Evolutionary conservation across 2,329 filamentous ascomycete species (phyloP), one percentile per base, ranked within the genome.

Genomic region (Fusarium miscanthi): DNA sequence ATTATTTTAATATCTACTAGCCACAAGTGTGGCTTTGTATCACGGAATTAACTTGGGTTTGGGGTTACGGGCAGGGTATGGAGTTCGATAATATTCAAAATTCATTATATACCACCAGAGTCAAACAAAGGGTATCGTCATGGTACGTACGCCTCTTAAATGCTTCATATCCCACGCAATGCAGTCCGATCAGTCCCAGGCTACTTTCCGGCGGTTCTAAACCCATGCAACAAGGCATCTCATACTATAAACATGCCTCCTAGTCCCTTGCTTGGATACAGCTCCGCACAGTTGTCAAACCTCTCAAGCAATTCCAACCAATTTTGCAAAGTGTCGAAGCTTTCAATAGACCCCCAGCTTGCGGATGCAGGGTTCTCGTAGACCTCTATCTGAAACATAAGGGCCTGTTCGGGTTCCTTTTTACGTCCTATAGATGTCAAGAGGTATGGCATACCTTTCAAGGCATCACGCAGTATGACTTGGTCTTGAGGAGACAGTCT

Each of bases 11-110:
- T 35, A 31, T 62, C 54, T 59, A 63, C 35, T 63, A 62, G 42
- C 62, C 53, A 52, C 45, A 59, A 37, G 53, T 64, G 45, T 53
- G 59, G 57, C 59, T 69, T 76, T 76, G 54, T 64, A 70, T 74
- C 56, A 74, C 49, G 66, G 51, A 43, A 64, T 70, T 65, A 59
- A 63, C 66, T 60, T 59, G 59, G 72, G 60, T 43, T 61, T 70
- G 59, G 74, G 69, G 42, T 69, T 59, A 76, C 48, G 74, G 72
- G 57, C 67, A 72, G 21, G 77, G 73, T 58, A 76, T 31, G 73
- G 76, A 77, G 74, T 76, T 66, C 52, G 45, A 70, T 66, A 46
- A 69, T 71, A 66, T 70, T 66, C 53, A 63, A 42, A 27, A 64
- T 63, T 63, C 51, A 30, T 60, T 60, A 42, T 62, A 45, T 38